Evolutionary conservation across 2,329 filamentous ascomycete species (phyloP).

Genomic region (Sarocladium kiliense): DNA sequence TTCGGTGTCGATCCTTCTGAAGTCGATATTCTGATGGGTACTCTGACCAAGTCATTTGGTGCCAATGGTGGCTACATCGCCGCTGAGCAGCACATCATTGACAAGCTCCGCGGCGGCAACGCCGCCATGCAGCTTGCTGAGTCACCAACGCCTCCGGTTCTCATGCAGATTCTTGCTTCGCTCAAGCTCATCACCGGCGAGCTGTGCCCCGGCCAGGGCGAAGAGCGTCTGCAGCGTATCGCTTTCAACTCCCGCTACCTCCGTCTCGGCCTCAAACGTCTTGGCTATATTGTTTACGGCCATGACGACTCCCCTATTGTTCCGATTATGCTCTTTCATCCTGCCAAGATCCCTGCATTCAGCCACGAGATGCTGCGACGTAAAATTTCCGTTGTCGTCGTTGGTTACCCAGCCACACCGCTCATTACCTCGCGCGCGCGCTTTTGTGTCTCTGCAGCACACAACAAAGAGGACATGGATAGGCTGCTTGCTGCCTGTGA

Average conservation of each 20-base stretch:
- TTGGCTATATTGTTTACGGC: conserved; percentile 94
- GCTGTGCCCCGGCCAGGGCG: conserved; percentile 81
- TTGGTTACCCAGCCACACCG: conserved; percentile 94
- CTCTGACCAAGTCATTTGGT: conserved; percentile 95
- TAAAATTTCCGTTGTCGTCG: conserved; percentile 95
- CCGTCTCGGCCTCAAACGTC: conserved; percentile 91
- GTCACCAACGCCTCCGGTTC: conserved; percentile 77
- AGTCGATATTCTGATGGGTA: conserved; percentile 96
- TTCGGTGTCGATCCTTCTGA: conserved; percentile 84
- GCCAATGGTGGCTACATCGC: conserved; percentile 96
- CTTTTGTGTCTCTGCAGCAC: conserved; percentile 91
- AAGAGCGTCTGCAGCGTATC: conserved; percentile 90
- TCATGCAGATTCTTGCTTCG: conserved; percentile 85
- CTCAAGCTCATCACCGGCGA: conserved; percentile 88
- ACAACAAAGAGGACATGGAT: conserved; percentile 98
- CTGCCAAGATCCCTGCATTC: conserved; percentile 98
- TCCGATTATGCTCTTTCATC: conserved; percentile 90
- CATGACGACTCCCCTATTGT: conserved; percentile 98
- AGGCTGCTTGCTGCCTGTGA: conserved; percentile 84
- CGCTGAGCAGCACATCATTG: conserved; percentile 83
- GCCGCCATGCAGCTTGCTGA: conserved; percentile 84
- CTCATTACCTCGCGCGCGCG: conserved; percentile 90
- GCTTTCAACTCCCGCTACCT: conserved; percentile 98
- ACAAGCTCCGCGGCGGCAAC: conserved; percentile 83
- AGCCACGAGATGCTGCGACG: conserved; percentile 97